Base-by-base conservation (phyloP, 1,284 basidiomycete species). In the Wallemia ichthyophaga region DNA sequence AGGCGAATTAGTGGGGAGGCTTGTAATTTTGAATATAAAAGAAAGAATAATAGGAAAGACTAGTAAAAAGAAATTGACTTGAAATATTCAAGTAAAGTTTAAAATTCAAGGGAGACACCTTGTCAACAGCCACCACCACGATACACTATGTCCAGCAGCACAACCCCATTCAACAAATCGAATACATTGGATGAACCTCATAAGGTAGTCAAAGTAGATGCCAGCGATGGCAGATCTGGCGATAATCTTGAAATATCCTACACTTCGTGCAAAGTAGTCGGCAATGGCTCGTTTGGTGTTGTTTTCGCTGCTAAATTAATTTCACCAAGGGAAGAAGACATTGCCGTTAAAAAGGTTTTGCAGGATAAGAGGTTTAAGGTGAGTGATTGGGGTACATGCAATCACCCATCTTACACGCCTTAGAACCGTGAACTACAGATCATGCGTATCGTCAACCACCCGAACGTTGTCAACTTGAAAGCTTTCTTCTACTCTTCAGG, bases 321-420 rank as follows among this genome's bases (percentile, higher is more conserved):
- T 48, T 27, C 31, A 13, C 24, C 48, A 23, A 75, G 77, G 31
- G 75, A 75, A 25, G 82, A 85, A 62, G 89, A 95, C 66, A 94
- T 98, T 67, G 92, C 92, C 60, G 98, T 98, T 78, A 98, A 98
- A 81, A 98, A 96, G 76, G 92, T 98, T 59, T 73, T 98, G 64
- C 92, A 98, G 76, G 92, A 98, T 76, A 98, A 98, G 78, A 81
- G 92, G 65, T 98, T 98, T 83, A 98, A 98, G 85, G 91, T 89
- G 65, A 62, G 78, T 25, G 7, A 9, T 26, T 25, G 25, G 15
- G 5, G 11, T 27, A 58, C 2, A 19, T 23, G n/a, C 15, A 2
- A 27, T 26, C 23, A 13, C 7, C 25, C 3, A 11, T 23, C 55
- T 9, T 3, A 59, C 32, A 59, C 59, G 54, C 60, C 7, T 64